Percentiles rank a stretch among this genome's conserved stretches.
These are phyloP conservation scores for Cladochytrium replicatum DNA, from an alignment of 192 early-diverging fungal genomes.

Conservation along the genomic window DNA sequence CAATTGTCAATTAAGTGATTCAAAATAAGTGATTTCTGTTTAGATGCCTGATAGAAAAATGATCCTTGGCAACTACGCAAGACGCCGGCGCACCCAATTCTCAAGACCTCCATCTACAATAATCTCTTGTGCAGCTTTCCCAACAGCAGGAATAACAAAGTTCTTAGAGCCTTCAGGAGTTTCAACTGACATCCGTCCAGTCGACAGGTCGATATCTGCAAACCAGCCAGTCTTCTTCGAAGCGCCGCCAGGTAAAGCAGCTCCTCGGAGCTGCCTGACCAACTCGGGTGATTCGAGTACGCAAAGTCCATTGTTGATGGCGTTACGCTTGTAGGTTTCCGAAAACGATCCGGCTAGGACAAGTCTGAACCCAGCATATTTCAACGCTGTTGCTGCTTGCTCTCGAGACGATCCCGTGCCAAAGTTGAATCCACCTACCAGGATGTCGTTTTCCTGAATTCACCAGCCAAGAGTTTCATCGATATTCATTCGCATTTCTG, in stretches of 20 bases:
- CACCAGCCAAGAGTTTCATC: not conserved
- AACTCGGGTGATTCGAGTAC: constrained; percentile 80
- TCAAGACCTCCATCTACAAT: constrained; percentile 90
- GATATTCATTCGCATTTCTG: too few species aligned
- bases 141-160: constrained; percentile 49
- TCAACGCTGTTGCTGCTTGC: constrained; percentile 92
- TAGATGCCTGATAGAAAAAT: too few species aligned
- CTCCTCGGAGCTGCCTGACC: constrained; percentile 58
- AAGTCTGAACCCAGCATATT: constrained; percentile 73
- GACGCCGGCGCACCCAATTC: constrained; percentile 79
- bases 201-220: constrained; percentile 58
- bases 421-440: constrained; percentile 93
- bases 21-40: too few species aligned
- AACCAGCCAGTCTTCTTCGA: constrained; percentile 56
- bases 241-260: constrained; percentile 25
- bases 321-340: constrained; percentile 99
- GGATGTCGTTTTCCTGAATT: constrained; percentile 55
- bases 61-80: too few species aligned
- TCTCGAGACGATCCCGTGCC: constrained; percentile 95
- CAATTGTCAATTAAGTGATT: too few species aligned
- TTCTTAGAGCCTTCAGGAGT: constrained; percentile 35
- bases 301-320: constrained; percentile 94
- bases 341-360: constrained; percentile 87
- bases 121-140: constrained; percentile 96
- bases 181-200: constrained; percentile 49